Evolutionary conservation across 2,329 filamentous ascomycete genomes (phyloP).

Genomic region (Arthroderma sp.): DNA sequence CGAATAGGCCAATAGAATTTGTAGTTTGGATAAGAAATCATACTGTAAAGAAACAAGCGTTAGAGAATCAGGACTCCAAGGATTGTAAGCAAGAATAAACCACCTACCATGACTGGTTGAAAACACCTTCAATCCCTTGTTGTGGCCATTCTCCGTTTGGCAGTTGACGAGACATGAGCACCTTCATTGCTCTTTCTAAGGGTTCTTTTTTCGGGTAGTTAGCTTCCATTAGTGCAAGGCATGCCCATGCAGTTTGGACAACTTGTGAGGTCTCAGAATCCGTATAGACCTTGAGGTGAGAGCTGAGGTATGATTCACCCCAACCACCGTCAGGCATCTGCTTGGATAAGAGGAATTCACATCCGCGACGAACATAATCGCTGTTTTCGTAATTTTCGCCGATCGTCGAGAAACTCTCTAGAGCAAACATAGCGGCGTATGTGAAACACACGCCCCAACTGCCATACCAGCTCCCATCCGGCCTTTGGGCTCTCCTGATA

Average conservation of each 20-base stretch:
- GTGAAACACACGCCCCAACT: conserved; percentile 98
- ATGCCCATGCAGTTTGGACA: conserved; percentile 87
- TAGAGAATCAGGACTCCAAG: conserved; percentile 6
- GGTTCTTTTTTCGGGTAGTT: conserved; percentile 62
- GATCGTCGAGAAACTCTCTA: conserved; percentile 69
- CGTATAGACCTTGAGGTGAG: conserved; percentile 60
- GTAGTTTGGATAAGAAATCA: conserved; percentile 99
- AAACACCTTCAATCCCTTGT: conserved; percentile 93
- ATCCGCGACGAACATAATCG: conserved; percentile 56
- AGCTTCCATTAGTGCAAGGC: conserved; percentile 70
- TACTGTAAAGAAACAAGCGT: conserved; percentile 38
- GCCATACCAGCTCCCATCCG: conserved; percentile 93
- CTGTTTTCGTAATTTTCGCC: conserved; percentile 73
- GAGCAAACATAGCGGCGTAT: conserved; percentile 90
- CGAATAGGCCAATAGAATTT: conserved; percentile 94
- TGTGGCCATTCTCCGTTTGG: conserved; percentile 87
- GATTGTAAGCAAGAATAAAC: background rate
- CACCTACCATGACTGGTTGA: conserved; percentile 85
- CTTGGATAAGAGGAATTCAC: conserved; percentile 71
- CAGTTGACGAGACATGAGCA: conserved; percentile 78
- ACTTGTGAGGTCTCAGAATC: conserved; percentile 76
- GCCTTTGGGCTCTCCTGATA: conserved; percentile 64
- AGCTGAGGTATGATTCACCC: conserved; percentile 87
- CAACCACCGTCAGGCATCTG: conserved; percentile 86
- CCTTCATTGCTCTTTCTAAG: conserved; percentile 58